Conservation (phyloP, 179 eudicot genomes). For the Camellia oleifera region DNA sequence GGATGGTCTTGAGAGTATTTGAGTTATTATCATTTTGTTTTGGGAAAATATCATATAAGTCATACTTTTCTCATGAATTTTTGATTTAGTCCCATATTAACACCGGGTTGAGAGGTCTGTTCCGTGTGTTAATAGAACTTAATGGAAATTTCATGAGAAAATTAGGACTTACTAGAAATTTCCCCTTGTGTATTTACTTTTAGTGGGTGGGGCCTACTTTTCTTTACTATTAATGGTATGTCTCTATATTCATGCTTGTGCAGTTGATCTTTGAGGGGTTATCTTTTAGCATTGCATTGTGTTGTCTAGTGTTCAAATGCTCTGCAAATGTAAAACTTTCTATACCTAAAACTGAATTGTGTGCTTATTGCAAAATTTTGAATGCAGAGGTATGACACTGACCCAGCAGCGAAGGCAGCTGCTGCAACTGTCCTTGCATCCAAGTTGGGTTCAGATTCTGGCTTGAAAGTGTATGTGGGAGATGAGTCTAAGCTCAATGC, state of each 20-base stretch:
- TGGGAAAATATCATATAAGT: no score
- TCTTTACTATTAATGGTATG: no score
- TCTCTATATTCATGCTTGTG: background rate
- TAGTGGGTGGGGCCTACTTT: background rate
- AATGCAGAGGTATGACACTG: conserved; percentile 89
- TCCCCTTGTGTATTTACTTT: no score
- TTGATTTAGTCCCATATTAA: no score
- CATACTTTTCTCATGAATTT: no score
- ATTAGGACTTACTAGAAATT: no score
- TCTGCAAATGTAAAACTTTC: background rate
- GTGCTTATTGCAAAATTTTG: conserved; percentile 5
- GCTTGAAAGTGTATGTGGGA: conserved; percentile 64
- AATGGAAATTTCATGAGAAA: no score
- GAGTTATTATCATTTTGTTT: no score
- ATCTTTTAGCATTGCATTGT: background rate
- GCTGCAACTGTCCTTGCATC: conserved; percentile 96
- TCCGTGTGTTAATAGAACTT: no score
- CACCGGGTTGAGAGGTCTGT: no score
- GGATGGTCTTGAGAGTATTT: no score
- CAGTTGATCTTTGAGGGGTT: conserved; percentile 3
- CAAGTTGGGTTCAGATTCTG: conserved; percentile 83
- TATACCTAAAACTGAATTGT: background rate
- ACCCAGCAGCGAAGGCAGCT: conserved; percentile 98
- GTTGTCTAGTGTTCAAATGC: no score
- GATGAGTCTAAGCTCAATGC: conserved; percentile 47